Percentiles rank a stretch among this genome's conserved stretches.
Evolutionary conservation across 2,329 filamentous ascomycete genomes (phyloP).

Genomic region (Botryosphaeria dothidea): DNA sequence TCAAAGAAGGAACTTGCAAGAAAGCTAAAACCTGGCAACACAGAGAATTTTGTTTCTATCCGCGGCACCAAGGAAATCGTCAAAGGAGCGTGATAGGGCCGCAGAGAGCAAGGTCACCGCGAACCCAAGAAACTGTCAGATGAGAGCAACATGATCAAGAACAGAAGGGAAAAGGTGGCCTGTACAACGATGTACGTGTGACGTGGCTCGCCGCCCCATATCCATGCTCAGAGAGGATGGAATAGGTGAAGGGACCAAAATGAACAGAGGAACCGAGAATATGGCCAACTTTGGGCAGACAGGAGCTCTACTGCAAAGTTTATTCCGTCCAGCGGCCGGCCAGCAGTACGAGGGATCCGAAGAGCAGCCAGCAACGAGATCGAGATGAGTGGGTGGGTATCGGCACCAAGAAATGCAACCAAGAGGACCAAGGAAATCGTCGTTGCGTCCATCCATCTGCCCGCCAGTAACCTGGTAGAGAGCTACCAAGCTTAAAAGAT

Average conservation of each 20-base stretch:
- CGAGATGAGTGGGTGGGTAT: slow-evolving; percentile 12
- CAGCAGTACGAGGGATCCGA: neutral
- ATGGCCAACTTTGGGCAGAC: neutral
- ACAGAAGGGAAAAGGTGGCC: neutral
- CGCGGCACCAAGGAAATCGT: slow-evolving; percentile 5
- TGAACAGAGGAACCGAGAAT: neutral
- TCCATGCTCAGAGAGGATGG: neutral
- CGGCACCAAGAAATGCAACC: slow-evolving; percentile 14
- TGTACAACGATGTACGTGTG: slow-evolving; percentile 5
- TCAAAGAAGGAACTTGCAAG: neutral
- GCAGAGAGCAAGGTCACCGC: too few relatives aligned
- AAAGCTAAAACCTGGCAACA: neutral
- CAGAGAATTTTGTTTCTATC: neutral
- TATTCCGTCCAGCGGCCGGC: slow-evolving; percentile 4
- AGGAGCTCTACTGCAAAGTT: neutral
- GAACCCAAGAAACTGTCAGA: neutral
- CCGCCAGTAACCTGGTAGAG: neutral
- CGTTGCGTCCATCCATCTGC: slow-evolving; percentile 8
- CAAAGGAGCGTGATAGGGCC: neutral
- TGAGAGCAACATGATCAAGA: neutral
- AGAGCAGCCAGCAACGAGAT: neutral
- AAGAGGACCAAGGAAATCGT: slow-evolving; percentile 7
- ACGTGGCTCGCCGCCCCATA: neutral
- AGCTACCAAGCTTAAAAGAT: slow-evolving; percentile 32
- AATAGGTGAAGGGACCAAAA: neutral